phyloP scores from a whole-genome alignment of 106 monocot genomes.

The Triglochin maritima region DNA sequence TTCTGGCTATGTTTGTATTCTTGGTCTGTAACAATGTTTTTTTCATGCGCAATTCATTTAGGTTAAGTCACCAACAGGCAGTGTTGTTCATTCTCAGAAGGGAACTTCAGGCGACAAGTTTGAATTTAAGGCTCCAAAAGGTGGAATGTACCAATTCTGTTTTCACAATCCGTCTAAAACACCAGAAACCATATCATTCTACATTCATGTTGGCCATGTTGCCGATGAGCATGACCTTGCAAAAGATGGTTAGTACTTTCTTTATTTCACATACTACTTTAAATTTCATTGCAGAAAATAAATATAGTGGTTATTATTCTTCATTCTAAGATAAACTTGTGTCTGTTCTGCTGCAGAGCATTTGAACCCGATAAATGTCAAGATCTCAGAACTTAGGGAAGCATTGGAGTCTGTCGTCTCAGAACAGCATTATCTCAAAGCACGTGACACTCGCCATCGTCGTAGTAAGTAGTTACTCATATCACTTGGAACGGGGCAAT shows the following conservation, averaged over 20 bases:
- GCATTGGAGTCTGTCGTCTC: constrained; percentile 84
- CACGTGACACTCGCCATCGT: constrained; percentile 82
- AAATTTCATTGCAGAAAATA: not conserved
- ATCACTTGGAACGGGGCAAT: not conserved
- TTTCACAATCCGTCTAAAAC: constrained; percentile 66
- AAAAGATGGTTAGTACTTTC: constrained; percentile 66
- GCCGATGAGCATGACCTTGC: constrained; percentile 89
- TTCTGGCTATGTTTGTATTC: too few relatives aligned
- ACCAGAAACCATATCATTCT: constrained; percentile 87
- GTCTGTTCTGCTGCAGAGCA: constrained; percentile 53
- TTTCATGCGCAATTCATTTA: constrained; percentile 12
- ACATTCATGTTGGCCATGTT: constrained; percentile 94
- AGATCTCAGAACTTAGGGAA: constrained; percentile 93
- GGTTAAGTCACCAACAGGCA: constrained; percentile 83
- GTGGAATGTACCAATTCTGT: constrained; percentile 97
- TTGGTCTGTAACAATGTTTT: not conserved
- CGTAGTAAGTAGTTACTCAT: constrained; percentile 42
- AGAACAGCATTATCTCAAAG: constrained; percentile 89
- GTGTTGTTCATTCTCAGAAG: constrained; percentile 48
- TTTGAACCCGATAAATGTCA: constrained; percentile 91
- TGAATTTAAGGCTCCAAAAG: constrained; percentile 75
- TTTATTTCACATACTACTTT: not conserved
- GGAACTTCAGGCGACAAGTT: constrained; percentile 94
- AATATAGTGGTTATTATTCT: not conserved
- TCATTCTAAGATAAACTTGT: not conserved